Conservation (phyloP, 116 monocot species). For the Phalaenopsis hybrid region DNA sequence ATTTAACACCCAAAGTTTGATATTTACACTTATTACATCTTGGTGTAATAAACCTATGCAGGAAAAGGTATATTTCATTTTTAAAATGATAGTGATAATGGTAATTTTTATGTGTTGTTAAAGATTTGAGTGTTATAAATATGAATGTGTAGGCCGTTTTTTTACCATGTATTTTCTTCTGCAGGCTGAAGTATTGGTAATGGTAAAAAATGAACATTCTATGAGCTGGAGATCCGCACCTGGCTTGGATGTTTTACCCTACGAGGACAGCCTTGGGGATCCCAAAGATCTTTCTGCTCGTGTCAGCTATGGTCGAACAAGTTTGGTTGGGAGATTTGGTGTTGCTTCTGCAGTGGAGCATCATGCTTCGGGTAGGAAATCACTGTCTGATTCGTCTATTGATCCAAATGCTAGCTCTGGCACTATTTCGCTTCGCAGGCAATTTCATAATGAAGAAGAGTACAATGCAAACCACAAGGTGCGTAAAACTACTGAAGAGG, state of each 20-base stretch:
- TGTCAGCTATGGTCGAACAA: slow-evolving; percentile 24
- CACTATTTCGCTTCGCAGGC: slow-evolving; percentile 61
- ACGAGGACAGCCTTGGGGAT: slow-evolving; percentile 31
- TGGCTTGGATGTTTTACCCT: slow-evolving; percentile 42
- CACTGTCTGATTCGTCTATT: slow-evolving; percentile 62
- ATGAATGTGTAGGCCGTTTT: neutral
- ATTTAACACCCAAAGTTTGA: no score
- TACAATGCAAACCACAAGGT: slow-evolving; percentile 33
- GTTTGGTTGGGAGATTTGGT: slow-evolving; percentile 35
- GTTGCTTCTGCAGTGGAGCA: slow-evolving; percentile 52
- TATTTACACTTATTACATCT: no score
- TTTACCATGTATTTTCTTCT: slow-evolving; percentile 6
- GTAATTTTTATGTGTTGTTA: no score
- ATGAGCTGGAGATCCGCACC: slow-evolving; percentile 65
- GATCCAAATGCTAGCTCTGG: slow-evolving; percentile 34
- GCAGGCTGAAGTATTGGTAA: slow-evolving; percentile 78
- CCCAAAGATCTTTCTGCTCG: slow-evolving; percentile 42
- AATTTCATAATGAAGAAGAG: slow-evolving; percentile 70
- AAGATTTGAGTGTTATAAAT: no score
- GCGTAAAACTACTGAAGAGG: slow-evolving; percentile 51
- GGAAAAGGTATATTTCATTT: no score
- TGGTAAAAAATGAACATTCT: slow-evolving; percentile 57
- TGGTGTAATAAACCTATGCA: no score
- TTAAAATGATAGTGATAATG: no score
- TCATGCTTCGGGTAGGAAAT: slow-evolving; percentile 64